Evolutionary conservation across 352 stramenopile genomes (phyloP).

Genomic region (Thalassiosira delicatula): DNA sequence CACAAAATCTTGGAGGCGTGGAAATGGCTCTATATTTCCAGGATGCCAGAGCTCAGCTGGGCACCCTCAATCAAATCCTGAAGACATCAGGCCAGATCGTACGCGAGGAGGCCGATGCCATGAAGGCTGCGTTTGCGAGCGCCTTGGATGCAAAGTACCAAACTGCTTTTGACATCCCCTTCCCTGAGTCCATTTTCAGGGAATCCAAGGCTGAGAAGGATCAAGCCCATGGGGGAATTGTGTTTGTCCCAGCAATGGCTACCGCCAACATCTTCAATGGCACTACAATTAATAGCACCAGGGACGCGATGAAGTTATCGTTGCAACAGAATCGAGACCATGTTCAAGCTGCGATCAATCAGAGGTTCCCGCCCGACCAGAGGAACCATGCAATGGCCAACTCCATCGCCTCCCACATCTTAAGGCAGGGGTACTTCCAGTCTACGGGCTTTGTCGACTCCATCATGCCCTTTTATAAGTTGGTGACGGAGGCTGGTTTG

Average conservation of each 20-base stretch:
- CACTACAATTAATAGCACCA: too few species aligned
- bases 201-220: not conserved
- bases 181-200: not conserved
- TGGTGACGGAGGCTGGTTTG: conserved; percentile 3
- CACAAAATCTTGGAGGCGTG: not conserved
- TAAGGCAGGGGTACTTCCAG: not conserved
- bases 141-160: not conserved
- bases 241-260: too few species aligned
- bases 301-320: too few species aligned
- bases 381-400: not conserved
- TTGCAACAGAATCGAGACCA: too few species aligned
- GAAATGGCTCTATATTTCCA: not conserved
- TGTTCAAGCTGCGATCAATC: not conserved
- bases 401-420: not conserved
- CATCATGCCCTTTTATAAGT: not conserved
- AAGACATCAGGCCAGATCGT: not conserved
- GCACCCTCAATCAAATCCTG: not conserved
- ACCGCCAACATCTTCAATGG: too few species aligned
- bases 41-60: not conserved
- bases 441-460: not conserved
- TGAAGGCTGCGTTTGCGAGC: not conserved
- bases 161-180: not conserved
- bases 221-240: not conserved
- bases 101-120: not conserved
- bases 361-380: not conserved